Conservation (phyloP, 2,329 filamentous ascomycete genomes). For the Stagonosporopsis vannaccii region DNA sequence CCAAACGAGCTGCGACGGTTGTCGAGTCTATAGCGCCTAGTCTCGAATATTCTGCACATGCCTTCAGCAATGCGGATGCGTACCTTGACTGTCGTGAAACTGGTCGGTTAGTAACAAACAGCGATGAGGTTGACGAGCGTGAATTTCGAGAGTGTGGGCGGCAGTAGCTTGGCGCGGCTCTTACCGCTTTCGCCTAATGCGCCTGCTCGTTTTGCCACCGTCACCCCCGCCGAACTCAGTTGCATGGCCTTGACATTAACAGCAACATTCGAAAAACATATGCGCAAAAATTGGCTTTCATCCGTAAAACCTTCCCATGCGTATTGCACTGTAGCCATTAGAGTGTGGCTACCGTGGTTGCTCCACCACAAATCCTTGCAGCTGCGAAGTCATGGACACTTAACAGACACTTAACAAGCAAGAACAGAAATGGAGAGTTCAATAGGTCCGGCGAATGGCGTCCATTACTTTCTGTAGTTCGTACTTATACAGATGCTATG, state of each 20-base stretch:
- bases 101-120: conserved; percentile 9
- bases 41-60: neutral
- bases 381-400: too few relatives aligned
- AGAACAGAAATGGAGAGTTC: too few relatives aligned
- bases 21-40: neutral
- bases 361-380: too few relatives aligned
- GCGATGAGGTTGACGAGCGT: conserved; percentile 4
- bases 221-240: conserved; percentile 1
- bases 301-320: too few relatives aligned
- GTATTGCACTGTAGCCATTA: too few relatives aligned
- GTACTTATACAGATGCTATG: neutral
- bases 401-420: too few relatives aligned
- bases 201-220: neutral
- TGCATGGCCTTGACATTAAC: neutral
- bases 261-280: too few relatives aligned
- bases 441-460: too few relatives aligned
- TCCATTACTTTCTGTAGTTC: too few relatives aligned
- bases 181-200: conserved; percentile 2
- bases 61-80: neutral
- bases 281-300: too few relatives aligned
- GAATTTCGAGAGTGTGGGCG: neutral
- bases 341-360: too few relatives aligned
- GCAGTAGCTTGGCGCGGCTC: conserved; percentile 1
- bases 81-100: conserved; percentile 10
- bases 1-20: neutral